Evolutionary conservation across 257 asterid species (phyloP), one percentile per base, ranked within the genome.

Genomic region (Gynochthodes officinalis): DNA sequence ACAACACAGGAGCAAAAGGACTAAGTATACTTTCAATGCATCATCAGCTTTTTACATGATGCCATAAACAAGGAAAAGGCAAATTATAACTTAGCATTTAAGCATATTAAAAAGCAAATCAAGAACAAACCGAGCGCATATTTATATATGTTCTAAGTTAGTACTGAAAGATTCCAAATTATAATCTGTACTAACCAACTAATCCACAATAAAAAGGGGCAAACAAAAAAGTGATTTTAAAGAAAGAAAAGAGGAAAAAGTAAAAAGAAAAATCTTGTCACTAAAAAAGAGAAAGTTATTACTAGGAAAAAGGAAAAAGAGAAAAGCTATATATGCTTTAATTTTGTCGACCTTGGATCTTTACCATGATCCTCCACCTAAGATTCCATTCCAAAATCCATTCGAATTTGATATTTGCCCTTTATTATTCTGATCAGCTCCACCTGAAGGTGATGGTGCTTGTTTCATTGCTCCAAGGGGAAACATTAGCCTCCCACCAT

Each of bases 371-470:
- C 82, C 88, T 73, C 92, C 89, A 66, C 92, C 87, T 67, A 90
- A 73, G 86, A 88, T 83, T 63, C 93, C 95, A 76, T 76, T 88
- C 96, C 95, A 90, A 32, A 75, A 86, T 64, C 91, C 91, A 80
- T 82, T 85, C 55, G 89, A 64, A 81, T 77, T 85, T 67, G 82
- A 55, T 27, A 25, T 78, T 12, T 78, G 88, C 12, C 84, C 90
- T 11, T 84, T 89, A 70, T 82, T 87, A 48, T 77, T 85, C 55
- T 78, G 83, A 74, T 81, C 70, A 43, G 14, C 65, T 18, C 35
- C 50, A 50, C 67, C 35, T 25, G 66, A 60, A 60, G 43, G 46
- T 16, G 42, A 49, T 80, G 75, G 85, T 33, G 87, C 50, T 67
- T 79, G 82, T 58, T 82, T 83, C 60, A 80, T 73, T 25, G 59